phyloP scores from a whole-genome alignment of 306 rosid genomes.

The Cyamopsis tetragonoloba region DNA sequence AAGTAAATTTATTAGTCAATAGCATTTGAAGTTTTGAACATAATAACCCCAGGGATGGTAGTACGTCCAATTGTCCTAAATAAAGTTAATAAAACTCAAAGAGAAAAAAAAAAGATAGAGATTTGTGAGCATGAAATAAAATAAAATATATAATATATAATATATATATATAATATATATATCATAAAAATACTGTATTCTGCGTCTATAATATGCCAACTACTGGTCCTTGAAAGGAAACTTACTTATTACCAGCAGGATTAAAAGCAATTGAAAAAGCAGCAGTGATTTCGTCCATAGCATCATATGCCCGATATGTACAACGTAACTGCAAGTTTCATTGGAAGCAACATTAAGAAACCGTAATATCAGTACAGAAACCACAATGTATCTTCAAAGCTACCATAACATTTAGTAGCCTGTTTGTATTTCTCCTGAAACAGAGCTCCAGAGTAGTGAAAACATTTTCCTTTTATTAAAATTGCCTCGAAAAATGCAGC shows the following conservation, averaged over 20 bases:
- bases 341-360: constrained; percentile 20
- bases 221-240: constrained; percentile 20
- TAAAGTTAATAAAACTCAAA: background rate
- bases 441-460: too few relatives aligned
- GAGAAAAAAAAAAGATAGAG: background rate
- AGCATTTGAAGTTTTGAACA: constrained; percentile 1
- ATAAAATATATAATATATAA: too few relatives aligned
- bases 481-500: too few relatives aligned
- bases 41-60: background rate
- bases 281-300: constrained; percentile 89
- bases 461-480: too few relatives aligned
- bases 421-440: too few relatives aligned
- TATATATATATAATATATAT: too few relatives aligned
- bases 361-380: constrained; percentile 11
- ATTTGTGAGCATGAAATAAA: background rate
- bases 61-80: background rate
- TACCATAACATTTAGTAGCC: background rate
- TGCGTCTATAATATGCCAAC: constrained; percentile 1
- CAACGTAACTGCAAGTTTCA: constrained; percentile 78
- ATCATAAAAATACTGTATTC: background rate
- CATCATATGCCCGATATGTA: constrained; percentile 94
- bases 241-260: constrained; percentile 88
- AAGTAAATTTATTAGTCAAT: background rate
- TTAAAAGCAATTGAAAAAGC: constrained; percentile 91
- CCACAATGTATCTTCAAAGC: background rate